Percentiles rank a stretch among this genome's conserved stretches.
Conservation (phyloP, 78 protist species). For the Bodo saltans region DNA sequence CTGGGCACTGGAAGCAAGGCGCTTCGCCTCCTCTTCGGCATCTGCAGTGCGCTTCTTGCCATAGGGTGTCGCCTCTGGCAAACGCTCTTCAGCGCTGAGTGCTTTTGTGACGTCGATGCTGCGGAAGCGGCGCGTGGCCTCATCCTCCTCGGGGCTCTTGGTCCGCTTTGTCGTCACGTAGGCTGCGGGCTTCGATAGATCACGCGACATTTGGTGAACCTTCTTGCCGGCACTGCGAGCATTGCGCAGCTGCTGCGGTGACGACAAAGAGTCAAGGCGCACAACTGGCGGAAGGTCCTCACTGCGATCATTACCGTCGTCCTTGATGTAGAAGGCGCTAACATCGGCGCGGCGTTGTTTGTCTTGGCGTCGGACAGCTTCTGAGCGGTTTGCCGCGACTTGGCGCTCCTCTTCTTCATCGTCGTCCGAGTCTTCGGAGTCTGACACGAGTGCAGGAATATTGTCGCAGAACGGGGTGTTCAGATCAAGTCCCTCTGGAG, state of each 20-base stretch:
- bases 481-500: slow-evolving; percentile 25
- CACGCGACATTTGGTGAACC: background rate
- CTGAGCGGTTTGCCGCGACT: background rate
- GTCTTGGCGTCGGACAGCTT: background rate
- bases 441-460: background rate
- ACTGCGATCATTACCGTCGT: background rate
- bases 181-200: background rate
- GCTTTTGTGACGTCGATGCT: background rate
- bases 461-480: background rate
- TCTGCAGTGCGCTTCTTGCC: too few species aligned
- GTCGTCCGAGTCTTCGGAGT: background rate
- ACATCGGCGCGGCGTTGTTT: background rate
- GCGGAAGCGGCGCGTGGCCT: background rate
- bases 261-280: too few species aligned
- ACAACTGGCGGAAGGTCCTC: background rate
- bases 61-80: background rate
- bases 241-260: background rate
- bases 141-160: background rate
- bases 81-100: background rate
- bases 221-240: background rate
- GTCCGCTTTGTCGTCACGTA: background rate
- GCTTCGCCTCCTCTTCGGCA: too few species aligned
- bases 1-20: background rate
- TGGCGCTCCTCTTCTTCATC: background rate
- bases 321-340: background rate